These are phyloP conservation scores for Solanum pinnatisectum DNA, from an alignment of 257 asterid species.

Conservation along the genomic window DNA sequence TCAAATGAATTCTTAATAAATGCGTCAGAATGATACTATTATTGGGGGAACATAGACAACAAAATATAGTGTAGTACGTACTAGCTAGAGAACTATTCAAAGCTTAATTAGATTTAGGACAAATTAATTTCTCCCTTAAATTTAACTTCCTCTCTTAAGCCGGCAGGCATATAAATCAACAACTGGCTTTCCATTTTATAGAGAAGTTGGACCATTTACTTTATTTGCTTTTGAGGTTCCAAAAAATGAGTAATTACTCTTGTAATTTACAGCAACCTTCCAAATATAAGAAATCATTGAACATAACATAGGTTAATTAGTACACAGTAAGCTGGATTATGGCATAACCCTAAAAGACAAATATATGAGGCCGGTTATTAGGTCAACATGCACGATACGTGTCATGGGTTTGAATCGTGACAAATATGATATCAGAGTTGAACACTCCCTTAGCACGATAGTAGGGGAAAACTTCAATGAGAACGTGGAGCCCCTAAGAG, in stretches of 20 bases:
- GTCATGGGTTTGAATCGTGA: background rate
- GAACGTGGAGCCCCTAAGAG: background rate
- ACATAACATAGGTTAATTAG: background rate
- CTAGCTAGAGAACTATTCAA: background rate
- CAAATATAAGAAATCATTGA: background rate
- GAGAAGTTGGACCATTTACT: background rate
- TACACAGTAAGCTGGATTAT: background rate
- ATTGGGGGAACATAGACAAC: background rate
- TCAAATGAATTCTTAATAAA: background rate
- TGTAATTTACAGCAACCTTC: background rate
- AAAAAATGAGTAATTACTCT: background rate
- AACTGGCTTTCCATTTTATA: background rate
- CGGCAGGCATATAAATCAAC: background rate
- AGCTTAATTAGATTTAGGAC: background rate
- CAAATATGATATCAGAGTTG: background rate
- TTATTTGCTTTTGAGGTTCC: background rate
- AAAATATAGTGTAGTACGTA: background rate
- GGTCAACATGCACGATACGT: background rate
- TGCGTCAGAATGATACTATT: background rate
- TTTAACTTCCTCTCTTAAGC: background rate
- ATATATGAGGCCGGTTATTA: background rate
- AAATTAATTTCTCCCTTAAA: background rate
- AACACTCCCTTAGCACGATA: background rate
- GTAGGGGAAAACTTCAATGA: background rate
- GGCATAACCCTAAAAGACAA: background rate